A percentile compares a stretch with the other conserved stretches of the same genome.
These are phyloP conservation scores for Penicillium sp. DNA, from an alignment of 2,329 filamentous ascomycete genomes.

Conservation along the genomic window DNA sequence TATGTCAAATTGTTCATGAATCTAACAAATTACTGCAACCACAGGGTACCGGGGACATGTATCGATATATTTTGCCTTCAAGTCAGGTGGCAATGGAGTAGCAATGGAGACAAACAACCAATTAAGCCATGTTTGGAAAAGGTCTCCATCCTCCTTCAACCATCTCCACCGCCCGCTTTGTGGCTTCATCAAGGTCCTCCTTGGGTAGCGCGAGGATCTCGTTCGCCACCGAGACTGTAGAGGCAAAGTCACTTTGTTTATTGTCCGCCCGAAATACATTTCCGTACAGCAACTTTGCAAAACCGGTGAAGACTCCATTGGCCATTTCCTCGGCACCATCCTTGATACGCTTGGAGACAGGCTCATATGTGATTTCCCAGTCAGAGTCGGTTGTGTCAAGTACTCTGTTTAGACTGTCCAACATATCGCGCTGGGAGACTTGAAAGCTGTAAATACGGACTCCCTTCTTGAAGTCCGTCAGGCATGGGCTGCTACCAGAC, in stretches of 20 bases:
- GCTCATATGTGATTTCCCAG: constrained; percentile 46
- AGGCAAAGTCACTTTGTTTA: constrained; percentile 8
- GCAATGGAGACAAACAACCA: neutral
- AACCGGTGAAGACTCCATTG: constrained; percentile 5
- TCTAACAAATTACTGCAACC: neutral
- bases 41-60: too few relatives aligned
- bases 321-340: constrained; percentile 9
- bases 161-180: constrained; percentile 15
- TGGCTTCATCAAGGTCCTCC: constrained; percentile 18
- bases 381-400: constrained; percentile 58
- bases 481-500: constrained; percentile 40
- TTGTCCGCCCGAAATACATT: constrained; percentile 4
- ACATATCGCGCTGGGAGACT: constrained; percentile 64
- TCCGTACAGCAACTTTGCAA: constrained; percentile 13
- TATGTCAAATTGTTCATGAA: neutral
- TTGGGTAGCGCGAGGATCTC: constrained; percentile 4
- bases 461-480: constrained; percentile 40
- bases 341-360: constrained; percentile 7
- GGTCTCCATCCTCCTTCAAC: constrained; percentile 15
- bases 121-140: neutral
- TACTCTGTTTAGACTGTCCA: constrained; percentile 59
- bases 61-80: too few relatives aligned
- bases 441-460: constrained; percentile 58
- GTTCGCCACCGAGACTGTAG: constrained; percentile 6
- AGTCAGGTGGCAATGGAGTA: neutral